Percentiles rank a stretch among this genome's conserved stretches.
Conservation (phyloP, 495 filamentous ascomycete species). For the Amorphotheca resinae region DNA sequence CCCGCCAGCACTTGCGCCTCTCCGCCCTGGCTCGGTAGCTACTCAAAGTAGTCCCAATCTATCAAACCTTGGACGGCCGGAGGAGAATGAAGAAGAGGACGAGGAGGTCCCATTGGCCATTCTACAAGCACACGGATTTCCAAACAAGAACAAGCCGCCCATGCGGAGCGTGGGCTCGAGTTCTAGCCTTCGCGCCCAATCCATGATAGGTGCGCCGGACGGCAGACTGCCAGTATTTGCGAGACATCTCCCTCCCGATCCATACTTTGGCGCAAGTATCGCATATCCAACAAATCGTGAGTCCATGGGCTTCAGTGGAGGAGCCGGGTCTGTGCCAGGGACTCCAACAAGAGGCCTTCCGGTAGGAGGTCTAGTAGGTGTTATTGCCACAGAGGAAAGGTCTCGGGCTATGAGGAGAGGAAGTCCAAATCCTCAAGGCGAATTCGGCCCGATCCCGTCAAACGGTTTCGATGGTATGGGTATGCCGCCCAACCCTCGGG, state of each 20-base stretch:
- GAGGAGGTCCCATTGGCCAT: conserved; percentile 84
- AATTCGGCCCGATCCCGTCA: conserved; percentile 20
- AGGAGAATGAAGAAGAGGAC: conserved; percentile 59
- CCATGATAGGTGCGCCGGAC: conserved; percentile 24
- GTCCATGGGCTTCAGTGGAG: conserved; percentile 57
- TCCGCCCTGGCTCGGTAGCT: conserved; percentile 22
- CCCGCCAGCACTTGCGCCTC: conserved; percentile 22
- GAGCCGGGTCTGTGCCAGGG: conserved; percentile 33
- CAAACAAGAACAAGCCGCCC: conserved; percentile 68
- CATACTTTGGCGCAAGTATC: conserved; percentile 73
- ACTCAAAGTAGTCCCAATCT: conserved; percentile 47
- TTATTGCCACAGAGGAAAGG: conserved; percentile 78
- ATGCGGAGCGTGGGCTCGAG: conserved; percentile 56
- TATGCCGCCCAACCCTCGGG: conserved; percentile 22
- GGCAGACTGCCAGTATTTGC: conserved; percentile 71
- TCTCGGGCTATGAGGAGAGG: conserved; percentile 64
- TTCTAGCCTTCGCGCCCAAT: conserved; percentile 39
- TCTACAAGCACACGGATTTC: conserved; percentile 85
- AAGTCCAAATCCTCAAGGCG: conserved; percentile 53
- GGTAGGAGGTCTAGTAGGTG: conserved; percentile 75
- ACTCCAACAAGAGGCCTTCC: conserved; percentile 25
- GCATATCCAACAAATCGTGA: conserved; percentile 66
- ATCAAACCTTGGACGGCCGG: conserved; percentile 16
- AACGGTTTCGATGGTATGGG: conserved; percentile 26
- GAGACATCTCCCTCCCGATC: conserved; percentile 73